A percentile compares a stretch with the other conserved stretches of the same genome.
Conservation (phyloP, 176 grass and related monocot species). For the Tillandsia leiboldiana region DNA sequence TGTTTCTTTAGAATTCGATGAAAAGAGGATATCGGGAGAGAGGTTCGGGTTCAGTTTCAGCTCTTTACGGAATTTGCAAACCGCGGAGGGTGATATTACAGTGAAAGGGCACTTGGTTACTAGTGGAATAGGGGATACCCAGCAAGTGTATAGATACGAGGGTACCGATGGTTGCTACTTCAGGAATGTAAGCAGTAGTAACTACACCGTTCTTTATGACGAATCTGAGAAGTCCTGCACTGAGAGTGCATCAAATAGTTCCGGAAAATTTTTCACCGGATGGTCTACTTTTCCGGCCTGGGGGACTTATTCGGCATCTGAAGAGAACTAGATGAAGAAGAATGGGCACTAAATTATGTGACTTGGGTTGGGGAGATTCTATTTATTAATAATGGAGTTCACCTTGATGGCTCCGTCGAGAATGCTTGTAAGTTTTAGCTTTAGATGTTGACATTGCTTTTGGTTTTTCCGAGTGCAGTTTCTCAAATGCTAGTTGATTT, state of each 20-base stretch:
- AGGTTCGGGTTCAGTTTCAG: slow-evolving; percentile 38
- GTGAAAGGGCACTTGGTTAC: slow-evolving; percentile 33
- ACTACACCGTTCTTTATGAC: slow-evolving; percentile 49
- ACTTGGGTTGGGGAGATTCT: not conserved
- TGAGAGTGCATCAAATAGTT: slow-evolving; percentile 7
- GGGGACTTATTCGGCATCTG: not conserved
- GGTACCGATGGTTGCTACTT: slow-evolving; percentile 47
- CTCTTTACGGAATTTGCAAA: slow-evolving; percentile 53
- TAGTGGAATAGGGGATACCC: slow-evolving; percentile 27
- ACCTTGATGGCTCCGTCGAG: not conserved
- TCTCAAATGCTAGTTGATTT: not conserved
- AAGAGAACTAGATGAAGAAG: slow-evolving; percentile 11
- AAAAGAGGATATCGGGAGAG: slow-evolving; percentile 53
- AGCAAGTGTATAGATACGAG: slow-evolving; percentile 56
- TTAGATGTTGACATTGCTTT: not conserved
- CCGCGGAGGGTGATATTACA: slow-evolving; percentile 23
- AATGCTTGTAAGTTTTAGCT: not conserved
- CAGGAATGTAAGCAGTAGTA: slow-evolving; percentile 36
- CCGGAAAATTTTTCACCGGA: not conserved
- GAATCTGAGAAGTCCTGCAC: slow-evolving; percentile 36
- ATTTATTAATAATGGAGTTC: not conserved
- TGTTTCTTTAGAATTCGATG: slow-evolving; percentile 33
- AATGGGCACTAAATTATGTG: not conserved
- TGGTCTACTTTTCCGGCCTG: slow-evolving; percentile 7
- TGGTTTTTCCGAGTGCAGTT: not conserved